A percentile compares a stretch with the other conserved stretches of the same genome.
Evolutionary conservation across 2,329 filamentous ascomycete genomes (phyloP).

Genomic region (Cadophora sp.): DNA sequence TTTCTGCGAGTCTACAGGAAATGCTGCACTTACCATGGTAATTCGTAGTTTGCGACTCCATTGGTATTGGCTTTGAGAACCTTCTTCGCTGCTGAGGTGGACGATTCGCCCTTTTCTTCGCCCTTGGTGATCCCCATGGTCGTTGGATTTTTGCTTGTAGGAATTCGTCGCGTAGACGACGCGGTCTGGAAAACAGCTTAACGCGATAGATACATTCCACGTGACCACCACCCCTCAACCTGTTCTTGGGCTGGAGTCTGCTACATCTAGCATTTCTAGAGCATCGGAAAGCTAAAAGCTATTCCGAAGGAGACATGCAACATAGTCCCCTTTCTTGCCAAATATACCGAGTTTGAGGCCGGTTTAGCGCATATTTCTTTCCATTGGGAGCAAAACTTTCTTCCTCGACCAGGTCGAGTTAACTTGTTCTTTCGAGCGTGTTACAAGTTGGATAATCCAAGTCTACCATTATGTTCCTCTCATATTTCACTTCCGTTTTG

Average conservation of each 20-base stretch:
- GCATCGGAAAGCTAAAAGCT: not conserved
- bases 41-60: slow-evolving; percentile 68
- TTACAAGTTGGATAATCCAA: not conserved
- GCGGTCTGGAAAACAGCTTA: slow-evolving; percentile 32
- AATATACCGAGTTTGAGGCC: too few species aligned
- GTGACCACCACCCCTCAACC: slow-evolving; percentile 7
- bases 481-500: not conserved
- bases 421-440: too few species aligned
- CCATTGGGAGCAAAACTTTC: too few species aligned
- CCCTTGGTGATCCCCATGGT: slow-evolving; percentile 41
- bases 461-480: not conserved
- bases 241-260: not conserved
- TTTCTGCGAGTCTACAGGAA: slow-evolving; percentile 13
- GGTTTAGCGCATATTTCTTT: too few species aligned
- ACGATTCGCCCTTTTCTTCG: slow-evolving; percentile 63
- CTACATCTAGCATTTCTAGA: not conserved
- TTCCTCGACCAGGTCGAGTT: too few species aligned
- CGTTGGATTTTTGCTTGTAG: slow-evolving; percentile 23
- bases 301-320: not conserved
- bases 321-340: too few species aligned
- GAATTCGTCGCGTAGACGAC: slow-evolving; percentile 34
- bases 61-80: slow-evolving; percentile 58
- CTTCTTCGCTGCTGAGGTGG: slow-evolving; percentile 62
- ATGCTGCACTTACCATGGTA: slow-evolving; percentile 73
- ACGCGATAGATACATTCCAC: slow-evolving; percentile 27